A percentile compares a stretch with the other conserved stretches of the same genome.
Evolutionary conservation across 495 filamentous ascomycete genomes (phyloP).

Genomic region (Corynascus novoguineensis): DNA sequence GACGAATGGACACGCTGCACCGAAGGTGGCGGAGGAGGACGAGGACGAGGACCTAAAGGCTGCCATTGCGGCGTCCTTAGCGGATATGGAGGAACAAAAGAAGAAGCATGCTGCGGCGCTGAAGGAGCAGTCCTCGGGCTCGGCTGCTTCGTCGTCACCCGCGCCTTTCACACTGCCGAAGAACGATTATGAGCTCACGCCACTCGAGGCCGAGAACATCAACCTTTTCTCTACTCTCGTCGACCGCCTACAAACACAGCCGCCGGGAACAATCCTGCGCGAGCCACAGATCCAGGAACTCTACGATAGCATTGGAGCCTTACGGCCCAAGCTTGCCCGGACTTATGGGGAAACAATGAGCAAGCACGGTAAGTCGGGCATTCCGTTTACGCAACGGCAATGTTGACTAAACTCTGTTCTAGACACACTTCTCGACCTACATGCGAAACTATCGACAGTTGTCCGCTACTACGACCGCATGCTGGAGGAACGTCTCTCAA

Average conservation of each 20-base stretch:
- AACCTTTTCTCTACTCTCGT: constrained; percentile 93
- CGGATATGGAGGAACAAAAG: constrained; percentile 98
- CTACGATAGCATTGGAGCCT: constrained; percentile 88
- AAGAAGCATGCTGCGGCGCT: constrained; percentile 75
- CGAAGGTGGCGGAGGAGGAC: constrained; percentile 61
- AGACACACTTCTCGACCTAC: constrained; percentile 86
- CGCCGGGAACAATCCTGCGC: constrained; percentile 86
- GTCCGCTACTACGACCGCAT: constrained; percentile 98
- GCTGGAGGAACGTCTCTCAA: constrained; percentile 91
- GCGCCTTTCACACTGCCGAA: constrained; percentile 56
- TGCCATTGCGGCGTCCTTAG: constrained; percentile 91
- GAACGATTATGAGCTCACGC: constrained; percentile 90
- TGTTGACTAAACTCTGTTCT: constrained; percentile 30
- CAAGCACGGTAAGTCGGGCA: constrained; percentile 80
- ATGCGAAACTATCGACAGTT: constrained; percentile 91
- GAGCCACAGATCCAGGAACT: constrained; percentile 98
- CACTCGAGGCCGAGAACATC: constrained; percentile 94
- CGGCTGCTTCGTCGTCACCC: constrained; percentile 32
- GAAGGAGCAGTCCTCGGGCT: constrained; percentile 61
- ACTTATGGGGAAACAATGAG: constrained; percentile 99
- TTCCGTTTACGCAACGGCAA: constrained; percentile 26
- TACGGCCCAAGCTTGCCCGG: constrained; percentile 88
- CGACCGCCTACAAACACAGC: constrained; percentile 89
- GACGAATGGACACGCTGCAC: constrained; percentile 38
- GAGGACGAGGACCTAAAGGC: constrained; percentile 92